Conservation (phyloP, 1,284 basidiomycete genomes). For the Rhodotorula sp. region DNA sequence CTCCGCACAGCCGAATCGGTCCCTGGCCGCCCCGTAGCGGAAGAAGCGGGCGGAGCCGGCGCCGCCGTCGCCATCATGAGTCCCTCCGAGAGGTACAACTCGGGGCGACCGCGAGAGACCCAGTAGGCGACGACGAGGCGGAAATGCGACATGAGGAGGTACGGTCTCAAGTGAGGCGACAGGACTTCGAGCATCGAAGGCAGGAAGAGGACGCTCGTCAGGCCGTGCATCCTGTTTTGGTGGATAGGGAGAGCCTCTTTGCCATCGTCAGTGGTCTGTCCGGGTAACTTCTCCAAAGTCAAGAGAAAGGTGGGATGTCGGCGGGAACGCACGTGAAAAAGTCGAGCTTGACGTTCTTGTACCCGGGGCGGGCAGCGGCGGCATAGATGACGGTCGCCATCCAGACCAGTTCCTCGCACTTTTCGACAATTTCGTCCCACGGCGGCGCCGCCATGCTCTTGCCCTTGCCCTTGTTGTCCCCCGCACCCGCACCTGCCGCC, state of each 20-base stretch:
- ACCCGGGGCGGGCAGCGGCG: constrained; percentile 40
- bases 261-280: too few relatives aligned
- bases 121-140: constrained; percentile 42
- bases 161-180: constrained; percentile 40
- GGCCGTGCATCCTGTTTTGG: constrained; percentile 39
- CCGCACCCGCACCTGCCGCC: constrained; percentile 4
- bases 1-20: constrained; percentile 11
- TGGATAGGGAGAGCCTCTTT: background rate
- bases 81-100: constrained; percentile 39
- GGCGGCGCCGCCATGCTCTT: constrained; percentile 22
- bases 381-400: constrained; percentile 43
- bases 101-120: constrained; percentile 43
- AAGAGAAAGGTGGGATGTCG: too few relatives aligned
- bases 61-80: constrained; percentile 34
- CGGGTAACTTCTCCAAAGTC: background rate
- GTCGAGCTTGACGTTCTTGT: constrained; percentile 39
- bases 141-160: constrained; percentile 43
- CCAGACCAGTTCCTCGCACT: constrained; percentile 44
- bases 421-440: constrained; percentile 43
- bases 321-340: constrained; percentile 37
- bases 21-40: background rate
- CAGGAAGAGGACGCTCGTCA: constrained; percentile 43
- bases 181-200: constrained; percentile 41
- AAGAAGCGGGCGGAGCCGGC: constrained; percentile 29
- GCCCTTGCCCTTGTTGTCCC: constrained; percentile 6